Evolutionary conservation across 2,329 filamentous ascomycete species (phyloP), one percentile per base, ranked within the genome.

Genomic region (Coniella vitis): DNA sequence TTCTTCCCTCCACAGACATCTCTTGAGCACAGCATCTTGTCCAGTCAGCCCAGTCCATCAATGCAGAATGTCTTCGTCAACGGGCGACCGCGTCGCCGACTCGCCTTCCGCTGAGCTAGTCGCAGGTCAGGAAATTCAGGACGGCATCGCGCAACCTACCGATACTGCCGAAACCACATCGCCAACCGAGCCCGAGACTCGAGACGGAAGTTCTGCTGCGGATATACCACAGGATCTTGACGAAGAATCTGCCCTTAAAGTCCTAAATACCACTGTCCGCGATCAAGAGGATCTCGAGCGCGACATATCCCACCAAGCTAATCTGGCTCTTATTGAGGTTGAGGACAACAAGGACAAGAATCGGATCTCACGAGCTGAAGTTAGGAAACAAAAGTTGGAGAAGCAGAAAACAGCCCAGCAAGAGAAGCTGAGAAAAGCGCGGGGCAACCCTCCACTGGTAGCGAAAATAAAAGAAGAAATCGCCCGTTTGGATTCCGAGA

Each of bases 261-360:
- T 76, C 38, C 69, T 90, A 36, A 82, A 84, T 4, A 78, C 82
- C 45, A 76, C 83, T 50, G 81, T 93, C 19, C 82, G 88, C 49
- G 83, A 95, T 59, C 91, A 97, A 64, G 84, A 90, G 69, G 90
- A 96, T 51, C 70, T 97, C 17, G 91, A 96, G 65, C 79, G 89
- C 54, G 90, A 95, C 60, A 94, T 97, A 55, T 78, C 78, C 1
- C 63, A 74, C 14, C 76, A 84, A 56, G 81, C 80, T 4, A 81
- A 76, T 47, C 69, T 75, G 16, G 77, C 74, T 0, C 64, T 84
- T 48, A 76, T 76, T 38, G 79, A 83, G 48, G 74, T 74, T 36
- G 81, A 85, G 54, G 79, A 84, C 56, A 78, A 79, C 58, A 75
- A 74, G 54, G 81, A 85, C 48, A 70, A 76, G 56, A 80, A 76